Base-by-base conservation (phyloP, 371 early-diverging fungal genomes). In the Thermomucor indicae-seudaticae region DNA sequence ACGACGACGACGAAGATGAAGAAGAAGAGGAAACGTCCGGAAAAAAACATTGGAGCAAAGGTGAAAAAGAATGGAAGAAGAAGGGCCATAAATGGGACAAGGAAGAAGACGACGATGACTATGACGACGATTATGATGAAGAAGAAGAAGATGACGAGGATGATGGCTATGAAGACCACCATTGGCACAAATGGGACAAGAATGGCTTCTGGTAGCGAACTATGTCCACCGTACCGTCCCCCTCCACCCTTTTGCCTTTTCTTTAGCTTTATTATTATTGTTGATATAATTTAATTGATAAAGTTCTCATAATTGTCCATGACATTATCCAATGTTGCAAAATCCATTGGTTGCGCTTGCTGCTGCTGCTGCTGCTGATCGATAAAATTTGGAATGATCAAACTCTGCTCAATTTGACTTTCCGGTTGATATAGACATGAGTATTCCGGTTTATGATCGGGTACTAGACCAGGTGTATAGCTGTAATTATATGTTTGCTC, bases 401-500 rank as follows among this genome's bases (percentile, higher is more conserved):
- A 16, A 5, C 42, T 17, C n/a, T 51, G 49, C 29, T 65, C 63
- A 28, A 64, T 49, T 22, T 51, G 53, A 20, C 48, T 55, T 42
- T 84, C 81, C 0, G 88, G 81, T 37, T 82, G 72, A 57, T 90
- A 90, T 45, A 90, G 60, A 57, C 86, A 87, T n/a, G 81, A 60
- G 24, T 81, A 75, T 62, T 89, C 91, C 1, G 88, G 89, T 32
- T 78, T 70, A 29, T 76, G 74, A 41, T 79, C 72, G 44, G 72
- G 50, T 45, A 78, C 67, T 23, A 68, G 43, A 34, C 80, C 70
- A 10, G 83, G 83, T 2, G 77, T 75, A 62, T 85, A 90, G 24
- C 72, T 75, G 62, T 92, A 91, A 58, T 90, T 91, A 60, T 92
- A 90, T 1, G 90, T 88, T 73, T 97, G 96, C 60, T 95, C 97